phyloP scores from a whole-genome alignment of 208 protist genomes.

The Leishmania mexicana region DNA sequence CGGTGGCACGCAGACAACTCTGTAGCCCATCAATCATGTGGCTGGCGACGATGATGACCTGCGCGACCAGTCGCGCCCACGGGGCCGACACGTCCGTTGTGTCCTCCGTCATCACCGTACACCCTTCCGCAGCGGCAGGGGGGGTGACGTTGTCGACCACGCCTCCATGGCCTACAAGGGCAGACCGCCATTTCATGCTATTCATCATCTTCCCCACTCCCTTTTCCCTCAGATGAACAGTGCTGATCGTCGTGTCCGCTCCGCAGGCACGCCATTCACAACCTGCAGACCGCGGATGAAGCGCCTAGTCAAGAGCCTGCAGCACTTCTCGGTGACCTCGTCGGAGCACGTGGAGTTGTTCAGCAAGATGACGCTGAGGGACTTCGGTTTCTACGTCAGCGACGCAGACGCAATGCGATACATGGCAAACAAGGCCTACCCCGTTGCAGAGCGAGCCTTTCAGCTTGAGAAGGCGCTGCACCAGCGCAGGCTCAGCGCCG shows the following conservation, averaged over 20 bases:
- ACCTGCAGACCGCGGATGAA: slow-evolving; percentile 16
- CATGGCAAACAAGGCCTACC: slow-evolving; percentile 29
- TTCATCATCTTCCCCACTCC: background rate
- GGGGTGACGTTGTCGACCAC: background rate
- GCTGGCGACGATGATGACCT: background rate
- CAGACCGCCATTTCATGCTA: background rate
- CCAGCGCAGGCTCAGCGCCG: slow-evolving; percentile 19
- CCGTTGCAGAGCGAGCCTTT: slow-evolving; percentile 38
- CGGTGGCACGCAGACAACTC: background rate
- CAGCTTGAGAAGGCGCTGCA: slow-evolving; percentile 45
- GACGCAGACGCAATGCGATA: slow-evolving; percentile 32
- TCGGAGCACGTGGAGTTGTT: slow-evolving; percentile 33
- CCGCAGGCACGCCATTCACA: background rate
- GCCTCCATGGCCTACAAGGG: background rate
- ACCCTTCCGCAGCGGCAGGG: background rate
- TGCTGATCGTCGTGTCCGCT: background rate
- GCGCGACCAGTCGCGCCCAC: background rate
- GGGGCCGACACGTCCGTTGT: too few relatives aligned
- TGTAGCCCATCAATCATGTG: background rate
- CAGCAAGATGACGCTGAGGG: slow-evolving; percentile 29
- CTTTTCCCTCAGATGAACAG: background rate
- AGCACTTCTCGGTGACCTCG: slow-evolving; percentile 21
- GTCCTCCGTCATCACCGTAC: background rate
- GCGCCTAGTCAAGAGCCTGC: slow-evolving; percentile 26
- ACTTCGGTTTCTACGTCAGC: slow-evolving; percentile 57